Evolutionary conservation across 2,329 filamentous ascomycete genomes (phyloP), one percentile per base, ranked within the genome.

Genomic region (Eurotiales sp.): DNA sequence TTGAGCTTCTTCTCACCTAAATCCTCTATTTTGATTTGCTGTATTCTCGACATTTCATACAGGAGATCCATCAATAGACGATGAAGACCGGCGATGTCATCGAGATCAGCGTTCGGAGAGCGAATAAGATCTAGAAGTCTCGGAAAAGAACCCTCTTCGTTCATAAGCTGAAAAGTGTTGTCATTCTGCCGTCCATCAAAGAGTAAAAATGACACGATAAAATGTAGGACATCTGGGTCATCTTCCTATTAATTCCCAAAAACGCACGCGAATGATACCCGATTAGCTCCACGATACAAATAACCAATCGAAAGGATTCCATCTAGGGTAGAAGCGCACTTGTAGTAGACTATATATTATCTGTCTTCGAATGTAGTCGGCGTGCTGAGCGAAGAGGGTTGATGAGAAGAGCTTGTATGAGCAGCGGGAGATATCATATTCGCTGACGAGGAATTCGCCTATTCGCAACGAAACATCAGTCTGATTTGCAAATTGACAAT

Each of bases 1-100:
- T 15, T 10, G 12, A 12, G 12, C n/a, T 14, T 14, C 22, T 4
- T 40, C 87, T 51, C 82, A 88, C 72, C 81, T 58, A 99, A 72
- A 66, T 99, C 92, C 58, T 89, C 83, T 55, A 80, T 73, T 50
- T 81, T 85, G 54, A 99, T 74, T 56, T 85, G 82, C 70, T 97
- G 90, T 66, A 97, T 90, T 55, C 95, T 82, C 40, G 90, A 91
- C 87, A 96, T 96, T 75, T 97, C 93, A 71, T 96, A 99, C 65
- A 96, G 80, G 51, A 99, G 75, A 69, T 96, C 88, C 62, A 99
- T 77, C 47, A 97, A 76, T 55, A 93, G 73, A 30, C 87, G 83
- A 71, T 96, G 89, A 55, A 97, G 76, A 47, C 82, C 79, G 21
- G 82, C 78, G 64, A 59, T 61, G 54, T 60, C 60, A 29, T 63